Evolutionary conservation across 768 basidiomycete genomes (phyloP), one percentile per base, ranked within the genome.

Genomic region (Boletus sp.): DNA sequence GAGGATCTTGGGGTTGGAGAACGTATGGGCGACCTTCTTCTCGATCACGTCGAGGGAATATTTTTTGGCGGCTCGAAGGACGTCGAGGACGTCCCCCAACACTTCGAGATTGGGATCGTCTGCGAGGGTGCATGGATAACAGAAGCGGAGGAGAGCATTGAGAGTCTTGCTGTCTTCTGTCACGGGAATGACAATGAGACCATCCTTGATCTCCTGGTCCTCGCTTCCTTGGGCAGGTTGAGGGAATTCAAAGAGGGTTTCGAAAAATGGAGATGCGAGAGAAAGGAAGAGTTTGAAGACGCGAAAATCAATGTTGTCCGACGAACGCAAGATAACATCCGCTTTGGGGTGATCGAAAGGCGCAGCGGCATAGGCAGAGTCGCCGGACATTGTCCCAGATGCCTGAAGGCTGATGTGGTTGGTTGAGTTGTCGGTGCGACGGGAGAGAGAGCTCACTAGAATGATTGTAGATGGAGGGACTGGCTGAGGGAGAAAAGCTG

Each of bases 211-310:
- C 13, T 57, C 57, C 44, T 56, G 60, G 10, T 60, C 58, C 4
- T 40, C 35, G 5, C 8, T 43, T 6, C 9, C 57, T 40, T 58
- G 23, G 2, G 35, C 17, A 1, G 69, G 59, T 37, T 72, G 66
- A 0, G 68, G 67, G 1, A 71, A 53, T 14, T 51, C 48, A 46
- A 75, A 71, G 58, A 77, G 69, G 23, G 61, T 55, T 21, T 64
- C 56, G 44, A 75, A 78, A 48, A 74, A 61, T 0, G 70, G 47
- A 35, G 55, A 57, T 15, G 47, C 42, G 56, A 69, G 61, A 15
- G 64, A 61, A 15, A 74, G 67, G 33, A 74, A 67, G 21, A 64
- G 52, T 14, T 35, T 57, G 42, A 57, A 57, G 15, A 74, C 57
- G 5, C 57, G 65, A 33, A 74, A 59, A 45, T 74, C 63, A 21